Conservation (phyloP, 2,329 filamentous ascomycete species). For the Cladosporium sp. region DNA sequence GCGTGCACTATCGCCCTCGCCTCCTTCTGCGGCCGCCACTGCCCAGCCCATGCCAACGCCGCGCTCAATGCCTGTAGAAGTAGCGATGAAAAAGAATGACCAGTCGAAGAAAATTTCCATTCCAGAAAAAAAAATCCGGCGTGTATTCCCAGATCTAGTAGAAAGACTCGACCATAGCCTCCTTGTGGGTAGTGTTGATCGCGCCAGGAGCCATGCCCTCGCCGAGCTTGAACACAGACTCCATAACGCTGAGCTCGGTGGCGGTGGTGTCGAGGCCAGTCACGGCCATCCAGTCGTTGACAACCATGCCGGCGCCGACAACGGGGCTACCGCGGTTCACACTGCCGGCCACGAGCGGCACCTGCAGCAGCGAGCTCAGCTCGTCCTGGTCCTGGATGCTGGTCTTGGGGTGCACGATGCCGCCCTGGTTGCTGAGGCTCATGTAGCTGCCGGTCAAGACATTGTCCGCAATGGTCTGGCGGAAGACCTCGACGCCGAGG, state of each 20-base stretch:
- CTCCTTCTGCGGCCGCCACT: neutral
- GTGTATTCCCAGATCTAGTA: constrained; percentile 59
- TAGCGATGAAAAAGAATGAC: neutral
- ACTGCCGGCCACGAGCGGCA: constrained; percentile 89
- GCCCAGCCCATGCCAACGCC: constrained; percentile 7
- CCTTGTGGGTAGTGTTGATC: constrained; percentile 85
- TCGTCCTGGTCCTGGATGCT: constrained; percentile 98
- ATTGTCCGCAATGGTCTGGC: constrained; percentile 95
- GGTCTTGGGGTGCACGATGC: constrained; percentile 96
- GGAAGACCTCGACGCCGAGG: constrained; percentile 82
- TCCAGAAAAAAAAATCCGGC: neutral
- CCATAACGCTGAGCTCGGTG: constrained; percentile 94
- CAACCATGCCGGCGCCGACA: constrained; percentile 95
- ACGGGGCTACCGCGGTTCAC: constrained; percentile 92
- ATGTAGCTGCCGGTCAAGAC: constrained; percentile 97
- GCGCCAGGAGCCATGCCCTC: constrained; percentile 73
- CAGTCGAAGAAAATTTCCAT: neutral
- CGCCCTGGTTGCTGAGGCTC: constrained; percentile 92
- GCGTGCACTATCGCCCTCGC: neutral
- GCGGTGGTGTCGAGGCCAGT: constrained; percentile 95
- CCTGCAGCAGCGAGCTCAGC: constrained; percentile 87
- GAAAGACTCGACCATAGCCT: constrained; percentile 98
- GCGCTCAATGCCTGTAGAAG: constrained; percentile 11
- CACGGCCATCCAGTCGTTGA: constrained; percentile 96
- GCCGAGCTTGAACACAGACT: constrained; percentile 91